Evolutionary conservation across 2,329 filamentous ascomycete species (phyloP), one percentile per base, ranked within the genome.

Genomic region (Neonectria ditissima): DNA sequence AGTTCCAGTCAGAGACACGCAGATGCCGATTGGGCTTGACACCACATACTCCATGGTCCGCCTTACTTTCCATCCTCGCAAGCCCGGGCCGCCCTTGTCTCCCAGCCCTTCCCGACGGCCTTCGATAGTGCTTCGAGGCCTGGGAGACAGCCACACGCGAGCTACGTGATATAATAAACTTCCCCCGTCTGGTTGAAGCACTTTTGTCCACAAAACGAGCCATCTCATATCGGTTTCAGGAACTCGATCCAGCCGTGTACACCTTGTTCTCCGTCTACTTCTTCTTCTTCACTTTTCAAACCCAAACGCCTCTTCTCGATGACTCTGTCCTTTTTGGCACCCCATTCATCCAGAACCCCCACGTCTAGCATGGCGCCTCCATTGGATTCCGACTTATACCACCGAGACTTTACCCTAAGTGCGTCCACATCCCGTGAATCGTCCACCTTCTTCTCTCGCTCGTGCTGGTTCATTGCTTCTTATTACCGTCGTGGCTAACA

Each of bases 271-370:
- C n/a, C n/a, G n/a, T n/a, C n/a, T n/a, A n/a, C 37, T 10, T 39
- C 7, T 39, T 18, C 37, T 41, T 20, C 8, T 57, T 28, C 50
- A 48, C 44, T 37, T 43, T 51, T 50, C 20, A 18, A 45, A 13
- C 1, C 9, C 13, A 20, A 18, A 34, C 50, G 22, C 18, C 30
- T 14, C 9, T 56, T 41, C 32, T 55, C 54, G 30, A 65, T 65
- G 63, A 65, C 63, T 62, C 18, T 61, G 39, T 58, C 62, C 30
- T 43, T 62, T n/a, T 45, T 58, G 50, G 41, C 34, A 45, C 53
- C 52, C 16, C 43, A 37, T n/a, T 43, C 52, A 11, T 32, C 51
- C 20, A 47, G 37, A 52, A 55, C 45, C 50, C 43, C 63, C 41
- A 53, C 63, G 26, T 48, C 55, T 30, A 47, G 39, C 44, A 63